Evolutionary conservation across 2,329 filamentous ascomycete species (phyloP), one percentile per base, ranked within the genome.

Genomic region (Diaporthe ilicicola): DNA sequence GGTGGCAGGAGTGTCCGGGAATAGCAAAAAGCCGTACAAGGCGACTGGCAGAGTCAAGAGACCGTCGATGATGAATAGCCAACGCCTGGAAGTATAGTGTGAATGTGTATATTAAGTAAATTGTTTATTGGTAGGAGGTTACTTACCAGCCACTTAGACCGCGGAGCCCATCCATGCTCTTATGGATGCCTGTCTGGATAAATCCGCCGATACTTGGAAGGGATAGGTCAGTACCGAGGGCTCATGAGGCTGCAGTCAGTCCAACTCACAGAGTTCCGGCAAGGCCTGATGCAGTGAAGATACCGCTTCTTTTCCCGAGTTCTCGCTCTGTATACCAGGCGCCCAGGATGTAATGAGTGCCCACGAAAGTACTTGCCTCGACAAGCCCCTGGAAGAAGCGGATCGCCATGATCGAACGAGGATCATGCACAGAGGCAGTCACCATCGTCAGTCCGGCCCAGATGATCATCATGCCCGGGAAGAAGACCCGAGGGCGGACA

Each of bases 371-470:
- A 15, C 82, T 85, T 0, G 86, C 83, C 77, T 91, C 89, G 50
- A 85, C 84, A 24, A 90, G 80, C 10, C 87, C 88, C 75, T 85
- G 84, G 75, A 87, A 85, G 79, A 87, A 86, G 5, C 89, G 85
- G 73, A 91, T 89, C 1, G 84, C 88, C 85, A 90, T 90, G 75
- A 91, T 89, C 54, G 85, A 79, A 72, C 84, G 80, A 0, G 88
- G 87, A 4, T 81, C 83, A 9, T 86, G 83, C 0, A 81, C 84
- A 3, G 85, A 83, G 1, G 87, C 88, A 1, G 88, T 90, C 44
- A 84, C 81, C 87, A 92, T 90, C 2, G 90, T 92, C 32, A 93
- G 79, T 0, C 84, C 82, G 2, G 87, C 90, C 91, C 91, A 93
- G 70, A 88, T 76, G 24, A 91, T 70, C 86, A 91, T 90, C 85